A percentile compares a stretch with the other conserved stretches of the same genome.
Evolutionary conservation across 2,329 filamentous ascomycete genomes (phyloP).

Genomic region (Verticillium dahliae): DNA sequence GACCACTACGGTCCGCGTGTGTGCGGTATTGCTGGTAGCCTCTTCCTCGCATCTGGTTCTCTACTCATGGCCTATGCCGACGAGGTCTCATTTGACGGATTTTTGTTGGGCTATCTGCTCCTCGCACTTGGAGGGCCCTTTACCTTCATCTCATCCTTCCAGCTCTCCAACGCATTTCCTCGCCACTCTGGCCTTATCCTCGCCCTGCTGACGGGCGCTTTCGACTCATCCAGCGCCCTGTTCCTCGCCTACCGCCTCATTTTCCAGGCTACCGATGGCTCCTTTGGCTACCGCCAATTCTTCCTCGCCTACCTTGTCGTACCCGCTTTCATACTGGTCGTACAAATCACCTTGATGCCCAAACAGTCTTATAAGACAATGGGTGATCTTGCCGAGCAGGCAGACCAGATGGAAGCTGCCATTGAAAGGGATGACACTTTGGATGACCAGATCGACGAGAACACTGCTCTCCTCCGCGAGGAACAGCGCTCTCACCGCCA

Average conservation of each 20-base stretch:
- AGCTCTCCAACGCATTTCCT: conserved; percentile 79
- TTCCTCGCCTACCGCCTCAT: conserved; percentile 69
- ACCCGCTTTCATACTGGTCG: conserved; percentile 57
- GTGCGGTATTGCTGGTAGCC: conserved; percentile 64
- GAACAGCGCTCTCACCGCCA: conserved; percentile 55
- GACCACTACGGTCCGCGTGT: conserved; percentile 76
- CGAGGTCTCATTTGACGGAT: conserved; percentile 64
- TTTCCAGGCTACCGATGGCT: conserved; percentile 49
- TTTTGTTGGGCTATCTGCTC: conserved; percentile 67
- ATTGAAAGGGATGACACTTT: conserved; percentile 22
- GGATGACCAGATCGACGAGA: conserved; percentile 54
- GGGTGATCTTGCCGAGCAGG: conserved; percentile 72
- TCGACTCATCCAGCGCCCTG: conserved; percentile 74
- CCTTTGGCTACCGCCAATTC: conserved; percentile 59
- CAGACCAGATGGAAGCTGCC: conserved; percentile 43
- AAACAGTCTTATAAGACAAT: conserved; percentile 75
- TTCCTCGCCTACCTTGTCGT: conserved; percentile 68
- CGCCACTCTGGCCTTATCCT: conserved; percentile 71
- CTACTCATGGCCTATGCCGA: conserved; percentile 64
- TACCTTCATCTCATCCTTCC: conserved; percentile 76
- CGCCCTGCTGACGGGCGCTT: conserved; percentile 72
- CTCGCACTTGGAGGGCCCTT: conserved; percentile 75
- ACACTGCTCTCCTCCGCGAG: conserved; percentile 46
- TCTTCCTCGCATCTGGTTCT: conserved; percentile 64
- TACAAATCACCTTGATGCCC: conserved; percentile 68